Conservation (phyloP, 768 basidiomycete genomes). For the Russula sp. region DNA sequence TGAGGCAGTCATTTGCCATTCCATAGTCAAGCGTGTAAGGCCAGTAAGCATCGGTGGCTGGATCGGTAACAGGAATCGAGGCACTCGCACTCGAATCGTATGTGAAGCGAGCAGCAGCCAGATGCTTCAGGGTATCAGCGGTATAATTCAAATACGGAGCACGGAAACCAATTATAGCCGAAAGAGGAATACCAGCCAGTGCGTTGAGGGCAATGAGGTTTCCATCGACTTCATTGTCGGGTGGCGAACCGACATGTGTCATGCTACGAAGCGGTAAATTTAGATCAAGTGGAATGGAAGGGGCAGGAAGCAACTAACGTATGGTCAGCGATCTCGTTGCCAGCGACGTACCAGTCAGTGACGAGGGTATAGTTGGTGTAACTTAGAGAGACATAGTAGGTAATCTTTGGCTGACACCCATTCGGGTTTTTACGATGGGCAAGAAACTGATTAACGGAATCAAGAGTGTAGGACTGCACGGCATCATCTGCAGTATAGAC, state of each 20-base stretch:
- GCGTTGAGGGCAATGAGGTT: constrained; percentile 76
- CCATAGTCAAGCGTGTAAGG: constrained; percentile 79
- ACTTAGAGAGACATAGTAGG: constrained; percentile 64
- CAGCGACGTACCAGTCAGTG: constrained; percentile 75
- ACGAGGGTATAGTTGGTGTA: constrained; percentile 76
- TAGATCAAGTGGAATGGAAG: background rate
- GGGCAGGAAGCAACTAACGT: constrained; percentile 41
- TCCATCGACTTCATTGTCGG: constrained; percentile 63
- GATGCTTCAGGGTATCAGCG: constrained; percentile 51
- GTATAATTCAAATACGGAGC: constrained; percentile 70
- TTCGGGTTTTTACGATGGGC: constrained; percentile 72
- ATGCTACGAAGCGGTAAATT: constrained; percentile 42
- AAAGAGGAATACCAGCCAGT: constrained; percentile 68
- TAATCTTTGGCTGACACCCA: constrained; percentile 69
- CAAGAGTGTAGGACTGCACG: constrained; percentile 68
- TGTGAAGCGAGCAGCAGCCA: constrained; percentile 52
- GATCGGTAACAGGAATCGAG: constrained; percentile 59
- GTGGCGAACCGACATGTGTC: constrained; percentile 67
- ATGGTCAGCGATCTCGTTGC: constrained; percentile 79
- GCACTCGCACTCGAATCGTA: constrained; percentile 65
- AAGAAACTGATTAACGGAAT: constrained; percentile 69
- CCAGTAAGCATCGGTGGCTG: constrained; percentile 71
- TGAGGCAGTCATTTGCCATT: constrained; percentile 70
- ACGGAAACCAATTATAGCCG: constrained; percentile 63
- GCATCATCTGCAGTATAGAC: constrained; percentile 77